Conservation (phyloP, 2,329 filamentous ascomycete species). For the Fusarium nygamai region DNA sequence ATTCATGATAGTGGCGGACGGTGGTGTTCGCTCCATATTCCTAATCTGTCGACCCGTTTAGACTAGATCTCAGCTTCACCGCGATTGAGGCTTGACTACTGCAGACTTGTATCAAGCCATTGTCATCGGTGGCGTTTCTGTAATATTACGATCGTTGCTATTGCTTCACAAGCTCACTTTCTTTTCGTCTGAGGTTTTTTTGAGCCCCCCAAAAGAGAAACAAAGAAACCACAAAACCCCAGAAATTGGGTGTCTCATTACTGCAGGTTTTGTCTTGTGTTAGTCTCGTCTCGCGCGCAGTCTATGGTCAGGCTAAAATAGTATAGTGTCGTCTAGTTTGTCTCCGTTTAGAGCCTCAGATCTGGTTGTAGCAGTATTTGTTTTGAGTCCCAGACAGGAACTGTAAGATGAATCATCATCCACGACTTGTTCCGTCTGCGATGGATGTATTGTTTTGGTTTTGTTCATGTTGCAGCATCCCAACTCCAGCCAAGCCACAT, state of each 20-base stretch:
- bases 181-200: slow-evolving; percentile 1
- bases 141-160: slow-evolving; percentile 5
- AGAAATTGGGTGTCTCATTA: slow-evolving; percentile 16
- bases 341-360: slow-evolving; percentile 15
- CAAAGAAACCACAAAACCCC: not conserved
- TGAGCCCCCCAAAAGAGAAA: not conserved
- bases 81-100: slow-evolving; percentile 19
- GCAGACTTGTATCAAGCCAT: slow-evolving; percentile 5
- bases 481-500: slow-evolving; percentile 21
- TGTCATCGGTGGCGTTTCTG: slow-evolving; percentile 32
- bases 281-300: slow-evolving; percentile 26
- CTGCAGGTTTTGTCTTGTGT: slow-evolving; percentile 16
- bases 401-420: slow-evolving; percentile 23
- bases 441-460: slow-evolving; percentile 15
- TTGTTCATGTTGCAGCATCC: slow-evolving; percentile 32
- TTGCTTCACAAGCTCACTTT: not conserved
- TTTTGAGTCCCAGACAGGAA: slow-evolving; percentile 34
- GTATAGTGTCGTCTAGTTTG: slow-evolving; percentile 2
- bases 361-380: slow-evolving; percentile 15
- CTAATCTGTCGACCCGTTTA: slow-evolving; percentile 26
- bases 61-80: slow-evolving; percentile 26
- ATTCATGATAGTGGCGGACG: slow-evolving; percentile 6
- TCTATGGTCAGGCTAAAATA: slow-evolving; percentile 12
- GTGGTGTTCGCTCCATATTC: slow-evolving; percentile 30
- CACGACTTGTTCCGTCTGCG: slow-evolving; percentile 24